phyloP scores from a whole-genome alignment of 2,329 filamentous ascomycete species.

The Cercospora janseana region DNA sequence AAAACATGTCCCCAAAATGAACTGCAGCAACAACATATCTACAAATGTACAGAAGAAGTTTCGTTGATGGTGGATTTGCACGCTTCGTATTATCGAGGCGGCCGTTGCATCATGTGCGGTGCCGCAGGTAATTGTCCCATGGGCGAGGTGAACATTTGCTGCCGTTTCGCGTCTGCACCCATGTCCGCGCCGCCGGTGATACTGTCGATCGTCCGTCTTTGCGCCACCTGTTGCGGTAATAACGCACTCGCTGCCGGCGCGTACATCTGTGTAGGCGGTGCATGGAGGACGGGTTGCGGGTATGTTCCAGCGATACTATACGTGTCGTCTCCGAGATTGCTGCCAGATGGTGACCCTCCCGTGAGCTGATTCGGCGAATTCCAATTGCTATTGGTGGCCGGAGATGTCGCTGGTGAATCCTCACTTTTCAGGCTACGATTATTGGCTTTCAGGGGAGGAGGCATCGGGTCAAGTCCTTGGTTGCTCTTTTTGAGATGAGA shows the following conservation, averaged over 20 bases:
- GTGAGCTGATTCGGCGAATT: constrained; percentile 61
- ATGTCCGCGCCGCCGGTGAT: constrained; percentile 55
- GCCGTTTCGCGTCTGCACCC: constrained; percentile 55
- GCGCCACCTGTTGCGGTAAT: constrained; percentile 39
- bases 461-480: constrained; percentile 45
- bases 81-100: constrained; percentile 22
- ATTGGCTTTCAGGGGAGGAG: constrained; percentile 53
- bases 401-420: constrained; percentile 61
- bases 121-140: constrained; percentile 44
- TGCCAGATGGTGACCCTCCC: constrained; percentile 57
- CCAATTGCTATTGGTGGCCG: constrained; percentile 61
- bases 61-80: background rate
- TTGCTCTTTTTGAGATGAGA: constrained; percentile 69
- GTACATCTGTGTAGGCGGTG: constrained; percentile 35
- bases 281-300: constrained; percentile 31
- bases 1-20: background rate
- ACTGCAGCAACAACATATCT: constrained; percentile 16
- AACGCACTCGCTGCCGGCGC: constrained; percentile 41
- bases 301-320: constrained; percentile 48
- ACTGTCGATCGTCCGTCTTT: constrained; percentile 61
- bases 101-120: constrained; percentile 23
- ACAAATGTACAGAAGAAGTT: constrained; percentile 26
- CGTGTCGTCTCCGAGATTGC: constrained; percentile 44
- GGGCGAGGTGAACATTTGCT: constrained; percentile 54
- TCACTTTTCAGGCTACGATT: constrained; percentile 61